Conservation (phyloP, 2,329 filamentous ascomycete genomes). For the Fusarium chuoi region DNA sequence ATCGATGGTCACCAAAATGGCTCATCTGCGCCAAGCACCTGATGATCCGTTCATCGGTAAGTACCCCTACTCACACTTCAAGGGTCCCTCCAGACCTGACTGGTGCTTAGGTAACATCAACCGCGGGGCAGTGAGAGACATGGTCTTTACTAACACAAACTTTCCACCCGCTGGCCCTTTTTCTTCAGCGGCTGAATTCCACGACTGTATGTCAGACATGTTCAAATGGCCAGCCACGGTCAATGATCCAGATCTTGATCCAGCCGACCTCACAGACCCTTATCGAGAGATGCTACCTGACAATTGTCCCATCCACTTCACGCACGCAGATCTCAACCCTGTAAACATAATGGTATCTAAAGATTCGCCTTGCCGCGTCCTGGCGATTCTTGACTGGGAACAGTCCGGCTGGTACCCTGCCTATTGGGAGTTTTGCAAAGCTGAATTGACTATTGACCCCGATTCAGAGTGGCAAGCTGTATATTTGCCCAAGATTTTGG, state of each 20-base stretch:
- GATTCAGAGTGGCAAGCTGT: not conserved
- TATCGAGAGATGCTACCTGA: not conserved
- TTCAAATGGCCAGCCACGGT: not conserved
- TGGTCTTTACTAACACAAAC: not conserved
- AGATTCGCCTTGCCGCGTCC: not conserved
- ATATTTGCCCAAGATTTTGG: not conserved
- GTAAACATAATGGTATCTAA: slow-evolving; percentile 23
- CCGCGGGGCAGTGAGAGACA: not conserved
- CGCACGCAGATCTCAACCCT: slow-evolving; percentile 27
- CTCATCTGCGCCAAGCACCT: not conserved
- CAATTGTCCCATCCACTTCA: slow-evolving; percentile 8
- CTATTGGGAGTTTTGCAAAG: not conserved
- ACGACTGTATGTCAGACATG: slow-evolving; percentile 23
- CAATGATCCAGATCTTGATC: not conserved
- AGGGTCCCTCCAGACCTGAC: not conserved
- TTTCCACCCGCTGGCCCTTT: slow-evolving; percentile 18
- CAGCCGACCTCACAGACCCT: slow-evolving; percentile 1
- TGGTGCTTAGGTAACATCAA: slow-evolving; percentile 16
- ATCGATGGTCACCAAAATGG: not conserved
- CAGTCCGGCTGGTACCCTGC: not conserved
- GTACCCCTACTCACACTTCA: not conserved
- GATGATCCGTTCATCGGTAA: not conserved
- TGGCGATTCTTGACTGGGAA: not conserved
- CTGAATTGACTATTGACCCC: not conserved
- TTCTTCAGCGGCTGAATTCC: slow-evolving; percentile 1